phyloP scores from a whole-genome alignment of 129 eudicot species.

The Lactuca saligna region DNA sequence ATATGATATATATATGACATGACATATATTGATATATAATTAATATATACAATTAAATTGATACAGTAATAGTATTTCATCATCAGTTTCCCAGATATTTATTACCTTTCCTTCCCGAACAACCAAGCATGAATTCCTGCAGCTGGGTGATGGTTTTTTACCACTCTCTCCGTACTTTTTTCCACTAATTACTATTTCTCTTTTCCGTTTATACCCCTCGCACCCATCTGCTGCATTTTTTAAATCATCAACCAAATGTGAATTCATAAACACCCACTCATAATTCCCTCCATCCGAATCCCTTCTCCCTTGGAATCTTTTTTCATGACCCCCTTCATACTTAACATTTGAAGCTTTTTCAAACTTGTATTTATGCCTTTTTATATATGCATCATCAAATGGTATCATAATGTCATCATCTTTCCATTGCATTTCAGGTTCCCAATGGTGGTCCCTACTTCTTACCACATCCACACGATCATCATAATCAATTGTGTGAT shows the following conservation, averaged over 20 bases:
- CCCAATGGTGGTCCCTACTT: slow-evolving; percentile 24
- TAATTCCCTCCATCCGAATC: slow-evolving; percentile 3
- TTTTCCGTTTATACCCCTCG: slow-evolving; percentile 15
- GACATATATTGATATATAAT: not conserved
- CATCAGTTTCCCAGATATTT: slow-evolving; percentile 44
- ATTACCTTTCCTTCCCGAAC: slow-evolving; percentile 65
- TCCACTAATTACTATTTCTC: slow-evolving; percentile 28
- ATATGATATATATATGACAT: slow-evolving; percentile 19
- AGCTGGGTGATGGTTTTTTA: slow-evolving; percentile 31
- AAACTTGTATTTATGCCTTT: slow-evolving; percentile 17
- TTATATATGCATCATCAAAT: slow-evolving; percentile 21
- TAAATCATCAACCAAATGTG: slow-evolving; percentile 35
- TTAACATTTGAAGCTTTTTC: slow-evolving; percentile 14
- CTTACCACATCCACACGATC: slow-evolving; percentile 26
- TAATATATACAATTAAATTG: slow-evolving; percentile 29
- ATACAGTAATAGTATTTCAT: slow-evolving; percentile 34
- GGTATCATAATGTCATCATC: slow-evolving; percentile 32
- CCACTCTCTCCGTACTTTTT: slow-evolving; percentile 31
- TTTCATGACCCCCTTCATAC: slow-evolving; percentile 17
- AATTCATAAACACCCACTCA: slow-evolving; percentile 24
- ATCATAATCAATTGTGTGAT: slow-evolving; percentile 26
- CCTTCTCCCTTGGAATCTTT: not conserved
- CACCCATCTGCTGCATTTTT: slow-evolving; percentile 26
- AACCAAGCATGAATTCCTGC: slow-evolving; percentile 45
- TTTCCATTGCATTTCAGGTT: slow-evolving; percentile 40